phyloP scores from a whole-genome alignment of 2,329 filamentous ascomycete genomes.

The Monosporascus sp. region DNA sequence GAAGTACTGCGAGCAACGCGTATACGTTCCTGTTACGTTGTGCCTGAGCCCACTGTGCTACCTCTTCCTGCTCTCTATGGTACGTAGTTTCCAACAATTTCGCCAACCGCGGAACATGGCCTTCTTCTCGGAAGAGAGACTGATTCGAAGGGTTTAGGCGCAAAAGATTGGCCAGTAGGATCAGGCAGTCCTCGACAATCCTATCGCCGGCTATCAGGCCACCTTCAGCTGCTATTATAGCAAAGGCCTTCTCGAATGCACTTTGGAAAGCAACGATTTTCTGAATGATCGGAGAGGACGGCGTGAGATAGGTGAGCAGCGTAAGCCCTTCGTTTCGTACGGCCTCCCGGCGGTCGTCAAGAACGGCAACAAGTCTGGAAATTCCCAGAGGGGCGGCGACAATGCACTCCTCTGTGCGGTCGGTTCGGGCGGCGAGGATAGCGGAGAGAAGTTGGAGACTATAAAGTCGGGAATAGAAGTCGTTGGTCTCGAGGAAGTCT shows the following conservation, averaged over 20 bases:
- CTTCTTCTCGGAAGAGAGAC: conserved; percentile 86
- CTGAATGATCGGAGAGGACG: conserved; percentile 80
- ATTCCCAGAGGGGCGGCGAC: conserved; percentile 85
- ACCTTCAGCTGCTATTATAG: conserved; percentile 76
- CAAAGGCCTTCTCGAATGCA: conserved; percentile 83
- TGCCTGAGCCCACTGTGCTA: conserved; percentile 68
- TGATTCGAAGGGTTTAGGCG: conserved; percentile 88
- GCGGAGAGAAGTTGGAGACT: conserved; percentile 83
- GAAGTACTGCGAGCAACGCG: conserved; percentile 79
- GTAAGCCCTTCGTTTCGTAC: conserved; percentile 82
- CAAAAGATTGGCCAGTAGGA: conserved; percentile 83
- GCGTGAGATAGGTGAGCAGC: conserved; percentile 84
- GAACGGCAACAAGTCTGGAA: conserved; percentile 72
- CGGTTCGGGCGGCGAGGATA: conserved; percentile 78
- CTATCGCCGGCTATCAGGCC: conserved; percentile 77
- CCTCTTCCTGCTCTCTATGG: conserved; percentile 49
- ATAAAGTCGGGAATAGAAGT: conserved; percentile 90
- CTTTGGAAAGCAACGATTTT: conserved; percentile 95
- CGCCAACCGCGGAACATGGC: conserved; percentile 68
- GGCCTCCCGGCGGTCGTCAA: conserved; percentile 83
- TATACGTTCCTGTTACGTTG: conserved; percentile 88
- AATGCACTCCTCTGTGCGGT: conserved; percentile 91
- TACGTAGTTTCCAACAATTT: conserved; percentile 60
- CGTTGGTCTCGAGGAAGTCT: conserved; percentile 77
- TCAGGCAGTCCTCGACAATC: conserved; percentile 87